A percentile compares a stretch with the other conserved stretches of the same genome.
Evolutionary conservation across 495 filamentous ascomycete species (phyloP).

Genomic region (Hyaloscypha bicolor): DNA sequence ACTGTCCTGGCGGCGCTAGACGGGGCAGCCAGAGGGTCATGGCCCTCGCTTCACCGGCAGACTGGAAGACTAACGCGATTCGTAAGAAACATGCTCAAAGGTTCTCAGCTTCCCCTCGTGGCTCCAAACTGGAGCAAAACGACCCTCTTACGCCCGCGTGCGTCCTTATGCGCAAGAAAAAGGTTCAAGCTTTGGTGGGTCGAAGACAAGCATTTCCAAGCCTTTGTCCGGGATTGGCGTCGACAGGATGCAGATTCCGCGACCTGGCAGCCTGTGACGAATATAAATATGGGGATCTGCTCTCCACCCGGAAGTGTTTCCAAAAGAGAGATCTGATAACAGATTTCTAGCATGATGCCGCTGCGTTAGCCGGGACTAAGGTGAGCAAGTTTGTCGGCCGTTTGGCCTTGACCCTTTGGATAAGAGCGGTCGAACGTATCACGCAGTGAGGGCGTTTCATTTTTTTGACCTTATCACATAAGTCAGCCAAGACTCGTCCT

Average conservation of each 20-base stretch:
- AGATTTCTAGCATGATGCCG: not conserved
- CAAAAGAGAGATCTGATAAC: not conserved
- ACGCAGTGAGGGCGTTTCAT: conserved; percentile 11
- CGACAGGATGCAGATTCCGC: not conserved
- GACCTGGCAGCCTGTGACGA: not conserved
- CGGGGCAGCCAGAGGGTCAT: not conserved
- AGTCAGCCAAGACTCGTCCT: not conserved
- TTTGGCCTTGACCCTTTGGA: not conserved
- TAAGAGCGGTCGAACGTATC: not conserved
- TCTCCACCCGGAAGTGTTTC: not conserved
- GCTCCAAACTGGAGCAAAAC: conserved; percentile 2
- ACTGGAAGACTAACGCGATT: not conserved
- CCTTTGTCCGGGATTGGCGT: not conserved
- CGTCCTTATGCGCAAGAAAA: not conserved
- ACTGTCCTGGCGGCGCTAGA: not conserved
- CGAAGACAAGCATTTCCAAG: conserved; percentile 1
- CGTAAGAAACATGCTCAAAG: conserved; percentile 14
- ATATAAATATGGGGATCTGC: not conserved
- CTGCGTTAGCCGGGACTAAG: not conserved
- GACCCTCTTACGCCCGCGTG: not conserved
- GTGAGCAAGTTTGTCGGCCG: conserved; percentile 19
- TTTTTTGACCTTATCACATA: not conserved
- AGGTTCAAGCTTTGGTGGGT: conserved; percentile 5
- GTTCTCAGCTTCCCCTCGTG: conserved; percentile 7
- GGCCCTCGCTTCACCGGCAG: not conserved